Conservation (phyloP, 2,329 filamentous ascomycete species). For the Aureobasidium vineae region DNA sequence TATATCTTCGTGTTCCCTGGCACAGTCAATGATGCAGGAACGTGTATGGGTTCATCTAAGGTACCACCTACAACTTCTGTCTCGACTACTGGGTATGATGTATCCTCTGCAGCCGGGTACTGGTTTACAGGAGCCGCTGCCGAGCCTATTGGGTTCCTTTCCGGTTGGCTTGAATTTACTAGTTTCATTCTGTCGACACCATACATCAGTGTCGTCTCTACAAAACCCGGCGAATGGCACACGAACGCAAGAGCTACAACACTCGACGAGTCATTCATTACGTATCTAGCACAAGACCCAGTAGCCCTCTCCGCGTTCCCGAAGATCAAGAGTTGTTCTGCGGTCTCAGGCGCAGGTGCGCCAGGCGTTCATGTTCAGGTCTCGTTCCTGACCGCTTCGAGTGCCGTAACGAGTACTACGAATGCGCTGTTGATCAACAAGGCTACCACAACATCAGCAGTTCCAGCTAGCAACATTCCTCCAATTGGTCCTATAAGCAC, state of each 20-base stretch:
- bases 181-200: neutral
- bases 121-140: neutral
- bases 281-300: neutral
- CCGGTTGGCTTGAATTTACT: neutral
- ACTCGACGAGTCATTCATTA: neutral
- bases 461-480: neutral
- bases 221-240: neutral
- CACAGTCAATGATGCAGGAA: neutral
- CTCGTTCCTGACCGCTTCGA: constrained; percentile 2
- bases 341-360: neutral
- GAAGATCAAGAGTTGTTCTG: neutral
- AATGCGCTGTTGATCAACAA: neutral
- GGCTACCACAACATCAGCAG: neutral
- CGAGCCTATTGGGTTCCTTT: neutral
- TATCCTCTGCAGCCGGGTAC: neutral
- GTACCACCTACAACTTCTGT: neutral
- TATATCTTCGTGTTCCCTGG: neutral
- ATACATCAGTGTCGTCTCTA: neutral
- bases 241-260: neutral
- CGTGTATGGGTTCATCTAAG: neutral
- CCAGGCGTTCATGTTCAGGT: neutral
- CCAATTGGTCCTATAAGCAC: neutral
- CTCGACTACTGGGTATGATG: neutral
- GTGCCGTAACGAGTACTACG: neutral
- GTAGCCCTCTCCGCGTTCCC: neutral